Evolutionary conservation across 331 rosid species (phyloP).

Genomic region (Malus hybrid): DNA sequence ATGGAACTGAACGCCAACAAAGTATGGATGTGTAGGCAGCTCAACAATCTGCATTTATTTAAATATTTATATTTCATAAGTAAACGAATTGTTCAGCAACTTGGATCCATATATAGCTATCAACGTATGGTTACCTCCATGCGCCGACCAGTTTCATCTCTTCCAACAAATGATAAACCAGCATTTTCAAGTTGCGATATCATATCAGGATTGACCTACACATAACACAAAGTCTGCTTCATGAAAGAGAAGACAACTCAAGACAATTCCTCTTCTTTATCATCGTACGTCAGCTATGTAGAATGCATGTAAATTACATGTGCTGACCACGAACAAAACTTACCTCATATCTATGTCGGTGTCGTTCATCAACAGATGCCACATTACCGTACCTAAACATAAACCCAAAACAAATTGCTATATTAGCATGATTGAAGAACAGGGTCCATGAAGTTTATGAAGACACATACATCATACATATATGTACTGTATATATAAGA

Average conservation of each 20-base stretch:
- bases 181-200: conserved; percentile 30
- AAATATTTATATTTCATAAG: neutral
- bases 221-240: conserved; percentile 2
- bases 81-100: neutral
- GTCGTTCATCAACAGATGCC: conserved; percentile 40
- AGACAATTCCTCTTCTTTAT: neutral
- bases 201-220: conserved; percentile 53
- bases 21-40: conserved; percentile 41
- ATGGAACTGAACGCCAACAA: conserved; percentile 45
- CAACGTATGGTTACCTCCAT: conserved; percentile 30
- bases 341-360: conserved; percentile 53
- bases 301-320: neutral
- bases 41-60: conserved; percentile 33
- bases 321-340: conserved; percentile 14
- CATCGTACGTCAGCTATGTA: neutral
- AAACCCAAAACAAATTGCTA: conserved; percentile 10
- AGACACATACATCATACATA: neutral
- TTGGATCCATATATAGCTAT: neutral
- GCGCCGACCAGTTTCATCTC: conserved; percentile 31
- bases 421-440: neutral
- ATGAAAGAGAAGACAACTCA: neutral
- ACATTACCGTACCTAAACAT: conserved; percentile 32
- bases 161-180: conserved; percentile 33
- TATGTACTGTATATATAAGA: neutral
- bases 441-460: conserved; percentile 1